These are phyloP conservation scores for Cutaneotrichosporon cutaneum DNA, from an alignment of 1,284 basidiomycete species.

Conservation along the genomic window DNA sequence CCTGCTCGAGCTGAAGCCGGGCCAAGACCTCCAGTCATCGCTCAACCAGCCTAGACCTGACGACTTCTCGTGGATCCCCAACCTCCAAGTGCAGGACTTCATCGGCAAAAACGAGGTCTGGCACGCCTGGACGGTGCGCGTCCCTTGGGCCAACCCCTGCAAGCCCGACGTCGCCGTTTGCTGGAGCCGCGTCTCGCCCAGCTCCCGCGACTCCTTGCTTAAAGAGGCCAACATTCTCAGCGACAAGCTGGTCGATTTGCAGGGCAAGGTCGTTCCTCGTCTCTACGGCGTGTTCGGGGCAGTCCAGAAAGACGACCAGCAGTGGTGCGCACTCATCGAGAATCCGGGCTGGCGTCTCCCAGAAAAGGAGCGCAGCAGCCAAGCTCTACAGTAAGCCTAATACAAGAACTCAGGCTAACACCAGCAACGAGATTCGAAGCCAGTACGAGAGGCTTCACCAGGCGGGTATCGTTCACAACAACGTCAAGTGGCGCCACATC, in stretches of 20 bases:
- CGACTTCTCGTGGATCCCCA: conserved; percentile 10
- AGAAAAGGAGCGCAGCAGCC: conserved; percentile 1
- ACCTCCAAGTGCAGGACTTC: conserved; percentile 10
- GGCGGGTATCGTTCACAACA: conserved; percentile 16
- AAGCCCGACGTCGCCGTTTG: conserved; percentile 14
- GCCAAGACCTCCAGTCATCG: not conserved
- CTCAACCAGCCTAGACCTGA: not conserved
- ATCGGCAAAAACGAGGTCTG: conserved; percentile 8
- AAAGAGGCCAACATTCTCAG: conserved; percentile 8
- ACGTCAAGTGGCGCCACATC: conserved; percentile 19
- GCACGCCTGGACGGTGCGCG: conserved; percentile 12
- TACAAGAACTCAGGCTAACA: not conserved
- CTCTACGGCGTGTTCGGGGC: conserved; percentile 17
- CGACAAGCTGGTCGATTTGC: conserved; percentile 10
- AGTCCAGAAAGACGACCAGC: conserved; percentile 12
- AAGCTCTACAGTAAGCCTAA: not conserved
- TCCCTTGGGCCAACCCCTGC: conserved; percentile 4
- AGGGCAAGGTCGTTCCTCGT: conserved; percentile 16
- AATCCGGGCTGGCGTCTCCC: conserved; percentile 10
- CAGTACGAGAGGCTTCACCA: conserved; percentile 15
- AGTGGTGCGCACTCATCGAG: conserved; percentile 17
- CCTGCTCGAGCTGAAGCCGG: not conserved
- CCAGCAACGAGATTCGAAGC: conserved; percentile 6
- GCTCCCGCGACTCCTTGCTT: not conserved
- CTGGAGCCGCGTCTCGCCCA: not conserved